These are phyloP conservation scores for Aspergillus funiculosus DNA, from an alignment of 495 filamentous ascomycete species.

Conservation along the genomic window DNA sequence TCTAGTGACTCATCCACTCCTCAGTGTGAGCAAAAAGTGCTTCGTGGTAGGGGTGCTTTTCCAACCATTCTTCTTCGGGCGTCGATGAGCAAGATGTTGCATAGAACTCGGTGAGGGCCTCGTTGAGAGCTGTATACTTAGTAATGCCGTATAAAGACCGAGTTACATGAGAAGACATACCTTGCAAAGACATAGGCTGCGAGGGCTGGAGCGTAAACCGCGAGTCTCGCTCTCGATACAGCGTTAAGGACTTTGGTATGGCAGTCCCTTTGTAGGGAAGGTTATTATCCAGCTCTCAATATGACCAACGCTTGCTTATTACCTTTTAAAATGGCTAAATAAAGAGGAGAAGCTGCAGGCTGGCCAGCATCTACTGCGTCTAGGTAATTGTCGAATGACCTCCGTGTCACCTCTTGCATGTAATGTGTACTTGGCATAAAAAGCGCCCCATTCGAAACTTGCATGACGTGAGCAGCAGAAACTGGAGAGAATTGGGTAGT, in stretches of 20 bases:
- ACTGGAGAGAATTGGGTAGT: background rate
- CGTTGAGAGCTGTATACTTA: constrained; percentile 1
- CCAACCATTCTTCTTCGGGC: constrained; percentile 4
- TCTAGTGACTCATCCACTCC: constrained; percentile 5
- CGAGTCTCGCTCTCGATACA: background rate
- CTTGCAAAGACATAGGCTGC: background rate
- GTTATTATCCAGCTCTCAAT: constrained; percentile 1
- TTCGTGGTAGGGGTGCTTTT: constrained; percentile 5
- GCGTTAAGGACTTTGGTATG: background rate
- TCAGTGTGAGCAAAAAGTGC: constrained; percentile 5
- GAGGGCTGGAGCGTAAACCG: background rate
- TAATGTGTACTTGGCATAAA: constrained; percentile 2
- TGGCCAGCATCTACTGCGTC: background rate
- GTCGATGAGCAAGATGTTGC: background rate
- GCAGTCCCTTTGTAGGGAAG: background rate
- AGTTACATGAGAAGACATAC: background rate
- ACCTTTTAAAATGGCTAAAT: constrained; percentile 1
- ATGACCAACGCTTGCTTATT: background rate
- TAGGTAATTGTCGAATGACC: constrained; percentile 1
- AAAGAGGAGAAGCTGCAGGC: background rate
- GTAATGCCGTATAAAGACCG: background rate
- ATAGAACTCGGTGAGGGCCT: constrained; percentile 1
- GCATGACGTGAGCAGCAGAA: background rate
- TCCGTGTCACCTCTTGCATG: constrained; percentile 1
- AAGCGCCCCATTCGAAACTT: constrained; percentile 1